Evolutionary conservation across 2,329 filamentous ascomycete genomes (phyloP).

Genomic region (Ophiostoma pallidulum): DNA sequence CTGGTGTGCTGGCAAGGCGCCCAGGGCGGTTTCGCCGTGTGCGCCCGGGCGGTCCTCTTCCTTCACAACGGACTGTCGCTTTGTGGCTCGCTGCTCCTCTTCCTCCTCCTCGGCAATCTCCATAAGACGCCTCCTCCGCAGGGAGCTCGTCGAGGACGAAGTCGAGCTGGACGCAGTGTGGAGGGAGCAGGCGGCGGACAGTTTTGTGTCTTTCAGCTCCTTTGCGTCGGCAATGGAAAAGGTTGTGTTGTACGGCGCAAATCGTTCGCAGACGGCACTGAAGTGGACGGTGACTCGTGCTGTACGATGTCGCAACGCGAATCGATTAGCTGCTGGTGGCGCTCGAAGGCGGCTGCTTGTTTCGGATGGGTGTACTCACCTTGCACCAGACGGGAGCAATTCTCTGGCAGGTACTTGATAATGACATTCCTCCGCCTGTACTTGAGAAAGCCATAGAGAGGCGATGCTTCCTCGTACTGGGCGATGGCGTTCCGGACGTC

Average conservation of each 20-base stretch:
- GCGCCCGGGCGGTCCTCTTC: slow-evolving; percentile 30
- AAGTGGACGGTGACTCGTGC: slow-evolving; percentile 73
- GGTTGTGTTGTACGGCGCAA: slow-evolving; percentile 77
- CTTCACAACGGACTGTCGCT: slow-evolving; percentile 46
- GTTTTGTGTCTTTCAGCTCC: slow-evolving; percentile 76
- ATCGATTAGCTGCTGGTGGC: too few relatives aligned
- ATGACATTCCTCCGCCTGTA: slow-evolving; percentile 85
- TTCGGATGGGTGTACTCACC: slow-evolving; percentile 48
- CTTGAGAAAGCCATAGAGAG: slow-evolving; percentile 82
- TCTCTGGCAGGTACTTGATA: slow-evolving; percentile 86
- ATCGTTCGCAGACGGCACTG: slow-evolving; percentile 57
- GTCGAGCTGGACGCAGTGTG: slow-evolving; percentile 81
- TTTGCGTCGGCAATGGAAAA: slow-evolving; percentile 66
- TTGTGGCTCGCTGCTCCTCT: slow-evolving; percentile 46
- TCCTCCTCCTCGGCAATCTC: slow-evolving; percentile 94
- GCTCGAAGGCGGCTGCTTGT: background rate
- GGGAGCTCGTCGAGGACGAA: slow-evolving; percentile 73
- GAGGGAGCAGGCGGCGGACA: slow-evolving; percentile 80
- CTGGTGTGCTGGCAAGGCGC: slow-evolving; percentile 21
- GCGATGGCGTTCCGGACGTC: slow-evolving; percentile 74
- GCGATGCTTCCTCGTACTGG: slow-evolving; percentile 72
- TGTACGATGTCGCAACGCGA: slow-evolving; percentile 28
- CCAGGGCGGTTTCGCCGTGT: slow-evolving; percentile 21
- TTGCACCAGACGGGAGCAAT: slow-evolving; percentile 83
- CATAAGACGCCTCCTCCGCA: slow-evolving; percentile 67